A percentile compares a stretch with the other conserved stretches of the same genome.
Evolutionary conservation across 176 grass and related monocot genomes (phyloP).

Genomic region (Raddia distichophylla): DNA sequence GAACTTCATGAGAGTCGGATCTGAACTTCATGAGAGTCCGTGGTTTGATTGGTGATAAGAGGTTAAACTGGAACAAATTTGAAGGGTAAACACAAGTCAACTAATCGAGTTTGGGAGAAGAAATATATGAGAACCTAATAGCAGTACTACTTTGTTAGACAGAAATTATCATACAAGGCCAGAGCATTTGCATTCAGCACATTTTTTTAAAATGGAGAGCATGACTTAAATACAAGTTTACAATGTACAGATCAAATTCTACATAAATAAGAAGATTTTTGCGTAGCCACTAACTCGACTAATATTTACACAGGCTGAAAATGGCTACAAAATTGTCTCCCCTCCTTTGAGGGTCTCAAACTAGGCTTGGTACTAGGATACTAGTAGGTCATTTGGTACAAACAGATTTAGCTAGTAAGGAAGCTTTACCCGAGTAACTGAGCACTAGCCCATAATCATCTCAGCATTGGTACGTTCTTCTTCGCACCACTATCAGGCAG

Average conservation of each 20-base stretch:
- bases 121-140: background rate
- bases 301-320: constrained; percentile 52
- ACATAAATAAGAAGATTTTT: constrained; percentile 36
- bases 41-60: background rate
- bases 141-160: background rate
- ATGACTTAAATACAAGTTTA: constrained; percentile 38
- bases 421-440: constrained; percentile 12
- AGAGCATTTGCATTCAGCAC: background rate
- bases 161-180: background rate
- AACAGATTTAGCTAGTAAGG: constrained; percentile 17
- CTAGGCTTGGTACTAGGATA: constrained; percentile 11
- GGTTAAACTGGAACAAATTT: background rate
- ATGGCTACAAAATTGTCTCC: constrained; percentile 53
- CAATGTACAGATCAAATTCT: constrained; percentile 41
- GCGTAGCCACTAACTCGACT: constrained; percentile 33
- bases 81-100: background rate
- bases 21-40: background rate
- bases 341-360: constrained; percentile 33
- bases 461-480: background rate
- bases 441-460: constrained; percentile 23
- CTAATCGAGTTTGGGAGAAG: background rate
- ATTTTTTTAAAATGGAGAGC: background rate
- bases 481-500: background rate
- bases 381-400: constrained; percentile 19
- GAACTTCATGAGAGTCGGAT: background rate